Base-by-base conservation (phyloP, 768 basidiomycete species). In the Suillus americanus region DNA sequence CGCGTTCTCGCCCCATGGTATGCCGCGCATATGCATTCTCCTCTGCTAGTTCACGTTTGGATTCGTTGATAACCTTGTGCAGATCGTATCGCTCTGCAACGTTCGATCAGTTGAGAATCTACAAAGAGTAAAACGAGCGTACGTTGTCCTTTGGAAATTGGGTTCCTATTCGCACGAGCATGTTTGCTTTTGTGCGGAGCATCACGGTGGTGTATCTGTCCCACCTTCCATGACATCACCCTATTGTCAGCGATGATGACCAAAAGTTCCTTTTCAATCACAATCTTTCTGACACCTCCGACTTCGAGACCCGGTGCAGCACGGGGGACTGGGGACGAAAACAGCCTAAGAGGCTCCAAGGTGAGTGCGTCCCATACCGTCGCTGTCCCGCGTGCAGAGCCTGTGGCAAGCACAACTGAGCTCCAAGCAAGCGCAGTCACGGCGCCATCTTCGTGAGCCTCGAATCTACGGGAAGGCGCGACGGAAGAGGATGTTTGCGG, bases 171-270 rank as follows among this genome's bases (percentile, higher is more conserved):
- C 68, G 54, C 4, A 33, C 69, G 70, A 37, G 67, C 55, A n/a
- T 72, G 71, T 43, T 66, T 73, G 10, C 75, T 74, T 71, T 79
- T 84, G 45, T 25, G 67, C 6, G 73, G 65, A 62, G 78, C 70
- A 14, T 65, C 70, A 20, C 69, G 66, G 60, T 70, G 74, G 0
- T 74, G 70, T 13, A 81, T 77, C 2, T 78, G 79, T 4, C 85
- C 89, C 6, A 87, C 85, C 68, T 82, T 85, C 89, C 91, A 94
- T 1, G 88, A 82, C 73, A 90, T 77, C 3, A 91, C 85, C 48
- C 82, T 77, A 64, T 83, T 85, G 10, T 87, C 91, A 4, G 89
- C 82, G 38, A 79, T 79, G 13, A 85, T 86, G 53, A 92, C 71
- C 28, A 94, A 64, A 13, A 85, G 78, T 41, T 84, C 83, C 3